Base-by-base conservation (phyloP, 2,329 filamentous ascomycete species). In the Mycosphaerella arachidis region DNA sequence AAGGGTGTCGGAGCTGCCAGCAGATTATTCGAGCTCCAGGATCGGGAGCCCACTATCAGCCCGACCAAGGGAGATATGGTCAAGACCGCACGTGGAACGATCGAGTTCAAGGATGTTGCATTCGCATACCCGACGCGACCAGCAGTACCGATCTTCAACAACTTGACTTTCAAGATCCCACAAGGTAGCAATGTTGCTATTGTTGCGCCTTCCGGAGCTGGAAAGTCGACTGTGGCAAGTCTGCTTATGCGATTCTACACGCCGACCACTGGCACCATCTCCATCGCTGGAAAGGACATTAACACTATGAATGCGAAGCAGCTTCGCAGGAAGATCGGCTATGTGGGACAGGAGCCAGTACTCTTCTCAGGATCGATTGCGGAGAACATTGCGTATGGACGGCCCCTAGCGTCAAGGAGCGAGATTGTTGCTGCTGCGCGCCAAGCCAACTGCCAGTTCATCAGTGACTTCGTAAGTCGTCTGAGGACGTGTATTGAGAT, bases 1-100 rank as follows among this genome's bases (percentile, higher is more conserved):
- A 99, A 99, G 76, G 95, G 95, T 46, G 93, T 96, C 4, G 94
- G 95, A 70, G 94, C 94, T 46, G 94, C 94, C n/a, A 96, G 89
- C 70, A 89, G 94, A 61, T 81, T 99, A 1, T 99, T 99, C 71
- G 94, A 99, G 72, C 83, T 99, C 6, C 92, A 97, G 73, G 94
- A 99, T 74, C 87, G 94, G 63, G 81, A 90, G 60, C 90, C 92
- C 0, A 88, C 86, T 2, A 95, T 97, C 62, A 88, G 88, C n/a
- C 86, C 92, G 20, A 99, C 95, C 0, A 86, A 88, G 55, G 94
- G 94, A 64, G 73, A 81, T 31, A 88, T 86, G 61, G 92, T 99
- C 31, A 82, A 80, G 57, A 96, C 91, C 27, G 93, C 93, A 0
- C 88, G 92, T 64, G 94, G 94, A 1, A 85, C 88, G 7, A 99